phyloP scores from a whole-genome alignment of 2,329 filamentous ascomycete species.

The Spiromastix sp. region DNA sequence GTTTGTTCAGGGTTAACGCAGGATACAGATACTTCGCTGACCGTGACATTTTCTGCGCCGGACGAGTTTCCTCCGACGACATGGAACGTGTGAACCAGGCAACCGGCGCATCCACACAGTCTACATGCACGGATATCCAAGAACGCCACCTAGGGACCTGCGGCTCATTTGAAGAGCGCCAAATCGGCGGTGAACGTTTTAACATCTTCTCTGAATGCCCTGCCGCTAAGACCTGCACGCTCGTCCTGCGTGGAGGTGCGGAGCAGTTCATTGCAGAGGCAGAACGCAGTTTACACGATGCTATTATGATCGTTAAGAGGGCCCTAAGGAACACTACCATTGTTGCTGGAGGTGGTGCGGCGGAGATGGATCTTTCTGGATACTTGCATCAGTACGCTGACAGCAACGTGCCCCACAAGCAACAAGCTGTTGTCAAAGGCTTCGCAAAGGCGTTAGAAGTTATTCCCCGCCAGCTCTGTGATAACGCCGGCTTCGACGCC shows the following conservation, averaged over 20 bases:
- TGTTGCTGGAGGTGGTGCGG: slow-evolving; percentile 87
- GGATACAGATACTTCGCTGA: slow-evolving; percentile 69
- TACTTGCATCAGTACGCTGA: slow-evolving; percentile 91
- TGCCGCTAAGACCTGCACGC: slow-evolving; percentile 89
- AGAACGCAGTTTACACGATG: slow-evolving; percentile 93
- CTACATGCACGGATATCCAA: slow-evolving; percentile 91
- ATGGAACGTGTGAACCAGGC: slow-evolving; percentile 95
- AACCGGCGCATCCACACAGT: slow-evolving; percentile 84
- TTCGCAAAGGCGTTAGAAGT: slow-evolving; percentile 97
- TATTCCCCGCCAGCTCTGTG: slow-evolving; percentile 91
- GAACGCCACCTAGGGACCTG: slow-evolving; percentile 83
- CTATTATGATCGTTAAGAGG: slow-evolving; percentile 99
- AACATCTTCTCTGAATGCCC: slow-evolving; percentile 98
- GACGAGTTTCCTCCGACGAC: slow-evolving; percentile 81
- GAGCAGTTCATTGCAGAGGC: slow-evolving; percentile 99
- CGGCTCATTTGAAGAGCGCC: slow-evolving; percentile 83
- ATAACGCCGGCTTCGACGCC: slow-evolving; percentile 96
- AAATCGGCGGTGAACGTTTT: slow-evolving; percentile 94
- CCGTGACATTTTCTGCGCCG: slow-evolving; percentile 95
- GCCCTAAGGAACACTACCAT: slow-evolving; percentile 91
- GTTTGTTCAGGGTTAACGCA: background rate
- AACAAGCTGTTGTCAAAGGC: slow-evolving; percentile 94
- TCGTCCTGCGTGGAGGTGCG: slow-evolving; percentile 87
- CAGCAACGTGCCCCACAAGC: slow-evolving; percentile 85
- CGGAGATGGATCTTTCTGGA: slow-evolving; percentile 92